phyloP scores from a whole-genome alignment of 768 basidiomycete species.

The Asterophora parasitica region DNA sequence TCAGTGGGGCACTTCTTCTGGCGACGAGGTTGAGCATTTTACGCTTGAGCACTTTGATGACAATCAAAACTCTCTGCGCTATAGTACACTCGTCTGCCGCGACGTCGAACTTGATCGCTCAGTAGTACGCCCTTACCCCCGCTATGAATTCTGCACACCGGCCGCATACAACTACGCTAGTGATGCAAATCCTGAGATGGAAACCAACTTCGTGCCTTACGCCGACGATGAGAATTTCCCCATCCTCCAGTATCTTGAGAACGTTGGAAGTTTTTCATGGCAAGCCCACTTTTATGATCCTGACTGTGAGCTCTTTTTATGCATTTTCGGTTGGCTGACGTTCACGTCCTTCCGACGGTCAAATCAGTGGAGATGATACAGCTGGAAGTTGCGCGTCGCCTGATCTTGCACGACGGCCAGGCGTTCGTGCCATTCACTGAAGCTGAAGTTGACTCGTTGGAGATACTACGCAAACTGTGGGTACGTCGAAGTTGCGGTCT shows the following conservation, averaged over 20 bases:
- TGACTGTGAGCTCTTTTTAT: conserved; percentile 36
- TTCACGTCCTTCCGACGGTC: no score
- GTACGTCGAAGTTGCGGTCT: conserved; percentile 29
- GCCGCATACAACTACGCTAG: conserved; percentile 26
- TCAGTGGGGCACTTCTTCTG: not conserved
- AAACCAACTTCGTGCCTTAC: conserved; percentile 37
- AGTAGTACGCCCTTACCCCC: conserved; percentile 18
- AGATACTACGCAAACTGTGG: conserved; percentile 24
- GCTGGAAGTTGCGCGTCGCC: conserved; percentile 37
- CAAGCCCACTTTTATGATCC: conserved; percentile 39
- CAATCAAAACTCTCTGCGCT: conserved; percentile 6
- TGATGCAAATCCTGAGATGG: not conserved
- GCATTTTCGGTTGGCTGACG: not conserved
- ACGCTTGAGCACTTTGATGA: conserved; percentile 15
- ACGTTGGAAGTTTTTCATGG: conserved; percentile 28
- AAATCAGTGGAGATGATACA: conserved; percentile 43
- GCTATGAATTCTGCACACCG: conserved; percentile 47
- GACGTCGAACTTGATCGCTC: no score
- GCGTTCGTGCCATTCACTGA: conserved; percentile 19
- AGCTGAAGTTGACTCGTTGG: conserved; percentile 31
- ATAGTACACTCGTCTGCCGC: conserved; percentile 11
- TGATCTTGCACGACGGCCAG: conserved; percentile 22
- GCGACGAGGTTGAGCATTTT: conserved; percentile 6
- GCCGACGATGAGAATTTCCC: conserved; percentile 42
- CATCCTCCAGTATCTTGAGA: conserved; percentile 20